Base-by-base conservation (phyloP, 257 asterid species). In the Datura wrightii region DNA sequence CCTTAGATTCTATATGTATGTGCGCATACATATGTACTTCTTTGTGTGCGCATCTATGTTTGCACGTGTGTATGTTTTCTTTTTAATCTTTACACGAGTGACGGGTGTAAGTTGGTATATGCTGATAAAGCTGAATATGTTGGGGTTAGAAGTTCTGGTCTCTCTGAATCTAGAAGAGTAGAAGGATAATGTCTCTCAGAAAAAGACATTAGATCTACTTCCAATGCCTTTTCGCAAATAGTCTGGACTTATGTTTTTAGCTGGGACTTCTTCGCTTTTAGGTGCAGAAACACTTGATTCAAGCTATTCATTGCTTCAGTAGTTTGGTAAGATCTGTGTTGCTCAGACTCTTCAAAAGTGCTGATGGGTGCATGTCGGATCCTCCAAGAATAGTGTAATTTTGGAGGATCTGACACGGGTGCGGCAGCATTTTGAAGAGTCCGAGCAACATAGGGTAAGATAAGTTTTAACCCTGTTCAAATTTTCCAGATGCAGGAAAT, bases 401-500 rank as follows among this genome's bases (percentile, higher is more conserved):
- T 24, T 24, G 31, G 31, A 24, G 31, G 31, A 24, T 24, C 31
- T 1, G 31, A 24, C 31, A 24, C 31, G 31, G 31, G 31, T 24
- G 31, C 31, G 31, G 31, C 31, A 24, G 31, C 31, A 24, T 24
- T 24, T 24, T 24, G 31, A 24, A 24, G 31, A 24, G 31, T 24
- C 31, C 31, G 31, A 24, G 31, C 31, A 24, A 24, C 31, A 24
- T 24, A 24, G 31, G 31, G 31, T 24, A 24, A 19, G 41, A 74
- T 74, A 60, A 24, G 60, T 74, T 48, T 48, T 53, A 74, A 48
- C 81, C 24, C 24, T 74, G 60, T 48, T 15, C 13, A 67, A 67
- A 67, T 37, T 67, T 67, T 67, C 76, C 93, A 97, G 99, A 92
- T 97, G 98, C 97, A 90, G 90, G 94, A 93, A 70, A 83, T 88